These are phyloP conservation scores for Athelia sp. DNA, from an alignment of 1,284 basidiomycete genomes.

Conservation along the genomic window DNA sequence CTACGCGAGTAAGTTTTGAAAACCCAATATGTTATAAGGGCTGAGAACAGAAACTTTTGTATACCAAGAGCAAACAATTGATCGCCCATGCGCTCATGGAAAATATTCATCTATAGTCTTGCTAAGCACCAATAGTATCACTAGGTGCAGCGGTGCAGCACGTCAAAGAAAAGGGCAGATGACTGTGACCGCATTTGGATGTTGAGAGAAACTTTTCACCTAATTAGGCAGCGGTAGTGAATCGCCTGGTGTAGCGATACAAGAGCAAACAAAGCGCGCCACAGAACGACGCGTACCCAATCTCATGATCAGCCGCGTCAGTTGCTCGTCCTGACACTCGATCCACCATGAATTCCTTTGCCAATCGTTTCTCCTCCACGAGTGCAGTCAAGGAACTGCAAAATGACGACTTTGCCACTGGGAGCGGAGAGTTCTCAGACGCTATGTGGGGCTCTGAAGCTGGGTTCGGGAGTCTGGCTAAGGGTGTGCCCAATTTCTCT, in stretches of 20 bases:
- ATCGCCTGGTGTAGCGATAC: slow-evolving; percentile 19
- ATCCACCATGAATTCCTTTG: slow-evolving; percentile 72
- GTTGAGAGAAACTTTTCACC: no score
- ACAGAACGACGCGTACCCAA: neutral
- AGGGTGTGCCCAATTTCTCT: slow-evolving; percentile 65
- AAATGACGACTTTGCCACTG: slow-evolving; percentile 42
- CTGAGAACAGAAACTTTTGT: no score
- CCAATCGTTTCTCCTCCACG: slow-evolving; percentile 58
- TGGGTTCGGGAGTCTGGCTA: slow-evolving; percentile 71
- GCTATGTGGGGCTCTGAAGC: slow-evolving; percentile 76
- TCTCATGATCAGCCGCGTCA: neutral
- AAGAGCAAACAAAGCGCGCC: slow-evolving; percentile 18
- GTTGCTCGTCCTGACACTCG: slow-evolving; percentile 8
- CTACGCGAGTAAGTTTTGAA: no score
- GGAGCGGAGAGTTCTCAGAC: slow-evolving; percentile 61
- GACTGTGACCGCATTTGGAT: no score
- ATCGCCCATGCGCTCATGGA: no score
- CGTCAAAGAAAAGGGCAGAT: no score
- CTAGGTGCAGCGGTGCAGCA: no score
- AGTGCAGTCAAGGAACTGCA: slow-evolving; percentile 46
- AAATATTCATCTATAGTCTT: no score
- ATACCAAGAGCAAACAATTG: no score
- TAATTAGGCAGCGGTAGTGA: neutral
- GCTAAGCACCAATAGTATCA: no score
- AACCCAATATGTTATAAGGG: no score